phyloP scores from a whole-genome alignment of 768 basidiomycete species.

The Hirschioporus abietinus region DNA sequence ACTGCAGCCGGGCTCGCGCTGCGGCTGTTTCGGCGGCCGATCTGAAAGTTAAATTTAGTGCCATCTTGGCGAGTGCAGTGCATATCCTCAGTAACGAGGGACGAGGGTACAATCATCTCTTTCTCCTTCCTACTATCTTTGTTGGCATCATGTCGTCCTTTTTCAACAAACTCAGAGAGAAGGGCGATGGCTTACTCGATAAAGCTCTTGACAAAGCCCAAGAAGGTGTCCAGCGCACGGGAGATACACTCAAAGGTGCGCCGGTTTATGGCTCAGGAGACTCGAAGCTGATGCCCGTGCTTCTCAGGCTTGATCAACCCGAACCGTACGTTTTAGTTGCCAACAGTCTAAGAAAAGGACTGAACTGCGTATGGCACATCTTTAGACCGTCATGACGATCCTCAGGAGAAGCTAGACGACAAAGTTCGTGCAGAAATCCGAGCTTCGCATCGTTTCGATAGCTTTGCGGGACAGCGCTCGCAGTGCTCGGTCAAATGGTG shows the following conservation, averaged over 20 bases:
- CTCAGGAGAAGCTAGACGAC: conserved; percentile 68
- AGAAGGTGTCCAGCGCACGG: conserved; percentile 32
- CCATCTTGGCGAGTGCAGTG: not conserved
- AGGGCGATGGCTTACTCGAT: conserved; percentile 37
- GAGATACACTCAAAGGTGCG: conserved; percentile 32
- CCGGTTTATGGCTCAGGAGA: not conserved
- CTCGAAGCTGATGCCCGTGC: not conserved
- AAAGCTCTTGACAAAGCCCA: conserved; percentile 27
- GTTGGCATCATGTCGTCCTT: conserved; percentile 23
- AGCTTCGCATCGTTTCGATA: conserved; percentile 73
- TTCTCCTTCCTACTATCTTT: not conserved
- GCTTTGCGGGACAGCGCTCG: conserved; percentile 70
- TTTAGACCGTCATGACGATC: conserved; percentile 65
- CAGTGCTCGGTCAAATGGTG: conserved; percentile 83
- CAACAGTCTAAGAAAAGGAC: conserved; percentile 17
- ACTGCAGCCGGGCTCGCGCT: too few relatives aligned
- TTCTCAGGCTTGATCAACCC: conserved; percentile 27
- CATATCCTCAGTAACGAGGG: not conserved
- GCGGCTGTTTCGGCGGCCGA: not conserved
- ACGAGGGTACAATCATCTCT: not conserved
- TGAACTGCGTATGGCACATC: not conserved
- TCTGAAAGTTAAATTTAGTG: not conserved
- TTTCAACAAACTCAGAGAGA: conserved; percentile 31
- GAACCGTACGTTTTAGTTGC: conserved; percentile 21
- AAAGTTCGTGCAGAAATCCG: conserved; percentile 70